Conservation (phyloP, 2,329 filamentous ascomycete genomes). For the Aspergillus hiratsukae region DNA sequence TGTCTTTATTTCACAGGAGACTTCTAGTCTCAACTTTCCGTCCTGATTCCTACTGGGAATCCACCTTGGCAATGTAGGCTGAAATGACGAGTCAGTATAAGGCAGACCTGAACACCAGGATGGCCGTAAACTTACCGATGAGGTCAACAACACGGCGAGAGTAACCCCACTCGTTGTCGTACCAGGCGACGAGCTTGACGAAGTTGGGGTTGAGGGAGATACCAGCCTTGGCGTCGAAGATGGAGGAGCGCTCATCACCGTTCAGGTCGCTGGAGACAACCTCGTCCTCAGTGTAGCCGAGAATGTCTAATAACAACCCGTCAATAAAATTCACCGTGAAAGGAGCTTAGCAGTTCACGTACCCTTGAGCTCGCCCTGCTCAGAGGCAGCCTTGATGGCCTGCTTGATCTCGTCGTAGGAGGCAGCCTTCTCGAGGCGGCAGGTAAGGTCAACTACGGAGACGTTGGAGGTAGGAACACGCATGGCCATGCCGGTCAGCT, state of each 20-base stretch:
- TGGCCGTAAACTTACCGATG: slow-evolving; percentile 35
- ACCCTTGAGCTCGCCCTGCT: slow-evolving; percentile 77
- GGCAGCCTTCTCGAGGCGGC: slow-evolving; percentile 83
- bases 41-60: slow-evolving; percentile 47
- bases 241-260: slow-evolving; percentile 89
- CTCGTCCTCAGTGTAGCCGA: slow-evolving; percentile 95
- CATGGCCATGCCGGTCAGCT: slow-evolving; percentile 99
- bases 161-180: slow-evolving; percentile 99
- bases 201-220: slow-evolving; percentile 98
- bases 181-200: slow-evolving; percentile 97
- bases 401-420: slow-evolving; percentile 80
- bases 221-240: slow-evolving; percentile 99
- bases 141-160: slow-evolving; percentile 90
- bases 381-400: slow-evolving; percentile 79
- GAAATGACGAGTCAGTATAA: slow-evolving; percentile 33
- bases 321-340: slow-evolving; percentile 1
- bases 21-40: slow-evolving; percentile 28
- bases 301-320: slow-evolving; percentile 57
- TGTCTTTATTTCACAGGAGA: slow-evolving; percentile 27
- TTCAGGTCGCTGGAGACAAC: slow-evolving; percentile 91
- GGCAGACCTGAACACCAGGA: neutral
- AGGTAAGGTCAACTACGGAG: slow-evolving; percentile 96
- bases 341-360: neutral
- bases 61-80: slow-evolving; percentile 74
- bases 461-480: slow-evolving; percentile 98